phyloP scores from a whole-genome alignment of 768 basidiomycete species.

The Lactifluus subvellereus region DNA sequence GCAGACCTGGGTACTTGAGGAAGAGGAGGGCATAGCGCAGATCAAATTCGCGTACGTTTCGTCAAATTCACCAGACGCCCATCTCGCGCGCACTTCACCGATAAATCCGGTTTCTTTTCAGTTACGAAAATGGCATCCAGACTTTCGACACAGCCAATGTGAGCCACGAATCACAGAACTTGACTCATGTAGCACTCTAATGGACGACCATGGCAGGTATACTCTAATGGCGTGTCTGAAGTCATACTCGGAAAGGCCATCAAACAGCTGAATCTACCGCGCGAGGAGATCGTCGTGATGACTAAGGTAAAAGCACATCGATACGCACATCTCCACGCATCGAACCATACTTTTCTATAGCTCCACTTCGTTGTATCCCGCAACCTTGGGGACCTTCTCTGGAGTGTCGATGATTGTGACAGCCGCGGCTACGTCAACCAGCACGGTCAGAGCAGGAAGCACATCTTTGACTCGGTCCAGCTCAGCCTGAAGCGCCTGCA shows the following conservation, averaged over 20 bases:
- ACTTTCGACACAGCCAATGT: conserved; percentile 38
- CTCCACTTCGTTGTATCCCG: conserved; percentile 2
- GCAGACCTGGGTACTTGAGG: conserved; percentile 35
- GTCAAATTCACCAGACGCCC: not conserved
- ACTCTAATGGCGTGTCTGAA: conserved; percentile 40
- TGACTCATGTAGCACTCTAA: not conserved
- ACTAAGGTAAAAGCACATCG: conserved; percentile 36
- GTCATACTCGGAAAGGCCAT: conserved; percentile 43
- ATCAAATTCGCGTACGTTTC: conserved; percentile 40
- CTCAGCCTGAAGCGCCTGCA: conserved; percentile 56
- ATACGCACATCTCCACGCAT: not conserved
- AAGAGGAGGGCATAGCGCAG: conserved; percentile 35
- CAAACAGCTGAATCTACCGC: conserved; percentile 39
- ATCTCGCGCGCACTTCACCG: not conserved
- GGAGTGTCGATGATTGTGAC: conserved; percentile 23
- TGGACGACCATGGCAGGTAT: conserved; percentile 26
- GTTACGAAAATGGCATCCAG: conserved; percentile 39
- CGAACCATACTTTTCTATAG: not conserved
- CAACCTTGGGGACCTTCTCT: not conserved
- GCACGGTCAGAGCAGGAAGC: conserved; percentile 37
- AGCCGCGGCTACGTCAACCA: conserved; percentile 35
- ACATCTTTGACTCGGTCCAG: conserved; percentile 57
- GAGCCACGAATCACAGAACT: not conserved
- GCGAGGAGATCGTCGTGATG: conserved; percentile 46
- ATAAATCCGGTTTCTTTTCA: conserved; percentile 9